Evolutionary conservation across 1,139 yeast genomes (phyloP).

Genomic region (Zygoascus meyerae): DNA sequence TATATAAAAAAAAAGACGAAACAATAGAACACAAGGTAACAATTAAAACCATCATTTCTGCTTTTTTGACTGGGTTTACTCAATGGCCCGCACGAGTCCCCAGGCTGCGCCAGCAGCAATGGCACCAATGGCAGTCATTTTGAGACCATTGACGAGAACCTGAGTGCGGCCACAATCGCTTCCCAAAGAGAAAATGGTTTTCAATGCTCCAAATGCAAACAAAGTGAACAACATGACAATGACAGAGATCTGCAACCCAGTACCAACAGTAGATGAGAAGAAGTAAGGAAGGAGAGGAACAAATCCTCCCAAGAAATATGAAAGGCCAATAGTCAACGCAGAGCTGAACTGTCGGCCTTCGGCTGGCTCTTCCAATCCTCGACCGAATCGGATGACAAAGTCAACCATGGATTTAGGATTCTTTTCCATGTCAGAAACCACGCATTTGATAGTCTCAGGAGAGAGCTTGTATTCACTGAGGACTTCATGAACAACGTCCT

Average conservation of each 20-base stretch:
- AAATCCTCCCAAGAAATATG: conserved; percentile 76
- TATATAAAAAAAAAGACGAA: too few relatives aligned
- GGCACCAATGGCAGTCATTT: conserved; percentile 91
- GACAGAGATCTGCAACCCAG: conserved; percentile 72
- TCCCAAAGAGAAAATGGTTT: conserved; percentile 81
- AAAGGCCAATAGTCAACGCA: conserved; percentile 68
- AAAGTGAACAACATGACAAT: conserved; percentile 79
- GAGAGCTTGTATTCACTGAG: conserved; percentile 65
- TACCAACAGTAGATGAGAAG: conserved; percentile 64
- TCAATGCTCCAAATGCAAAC: conserved; percentile 79
- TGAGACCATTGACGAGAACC: conserved; percentile 72
- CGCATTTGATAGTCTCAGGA: conserved; percentile 53
- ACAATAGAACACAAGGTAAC: too few relatives aligned
- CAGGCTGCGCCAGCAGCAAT: conserved; percentile 97
- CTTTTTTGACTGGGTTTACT: conserved; percentile 25
- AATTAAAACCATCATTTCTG: too few relatives aligned
- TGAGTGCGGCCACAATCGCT: conserved; percentile 57
- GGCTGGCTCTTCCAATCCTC: conserved; percentile 76
- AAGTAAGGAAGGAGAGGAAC: conserved; percentile 77
- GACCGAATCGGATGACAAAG: conserved; percentile 66
- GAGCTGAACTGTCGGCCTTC: conserved; percentile 71
- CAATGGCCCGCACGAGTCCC: conserved; percentile 79
- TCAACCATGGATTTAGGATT: conserved; percentile 58
- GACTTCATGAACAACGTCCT: conserved; percentile 59
- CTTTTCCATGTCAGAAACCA: conserved; percentile 58